phyloP scores from a whole-genome alignment of 75 land plant species.

The Ceratopteris richardii region DNA sequence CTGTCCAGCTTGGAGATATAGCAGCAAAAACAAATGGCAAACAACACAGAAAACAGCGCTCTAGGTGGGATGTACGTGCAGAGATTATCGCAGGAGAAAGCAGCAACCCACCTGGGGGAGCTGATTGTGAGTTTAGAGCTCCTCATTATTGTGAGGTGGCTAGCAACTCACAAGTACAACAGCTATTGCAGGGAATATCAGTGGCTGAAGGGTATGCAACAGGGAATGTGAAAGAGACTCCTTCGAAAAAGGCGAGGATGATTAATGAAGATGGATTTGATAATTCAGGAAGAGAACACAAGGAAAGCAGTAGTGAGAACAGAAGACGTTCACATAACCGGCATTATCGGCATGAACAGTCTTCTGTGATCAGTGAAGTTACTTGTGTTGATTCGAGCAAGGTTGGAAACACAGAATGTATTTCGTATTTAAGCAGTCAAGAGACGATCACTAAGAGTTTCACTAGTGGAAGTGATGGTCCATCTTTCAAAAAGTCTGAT shows the following conservation, averaged over 20 bases:
- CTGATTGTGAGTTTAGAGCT: too few relatives aligned
- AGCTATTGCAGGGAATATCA: not conserved
- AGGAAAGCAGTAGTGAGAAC: not conserved
- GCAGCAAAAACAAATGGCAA: not conserved
- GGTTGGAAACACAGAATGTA: too few relatives aligned
- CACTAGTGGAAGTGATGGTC: too few relatives aligned
- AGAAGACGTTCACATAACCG: not conserved
- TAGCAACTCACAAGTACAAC: not conserved
- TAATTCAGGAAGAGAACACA: not conserved
- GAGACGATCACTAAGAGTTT: too few relatives aligned
- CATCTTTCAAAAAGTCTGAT: too few relatives aligned
- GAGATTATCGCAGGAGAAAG: not conserved
- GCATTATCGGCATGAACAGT: not conserved
- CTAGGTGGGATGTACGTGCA: constrained; percentile 2
- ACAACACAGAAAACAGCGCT: not conserved
- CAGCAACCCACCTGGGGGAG: not conserved
- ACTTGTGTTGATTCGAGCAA: too few relatives aligned
- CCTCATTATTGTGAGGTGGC: too few relatives aligned
- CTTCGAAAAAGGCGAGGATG: not conserved
- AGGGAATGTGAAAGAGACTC: not conserved
- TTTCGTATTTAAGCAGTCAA: too few relatives aligned
- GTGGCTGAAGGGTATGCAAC: not conserved
- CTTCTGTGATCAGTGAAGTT: too few relatives aligned
- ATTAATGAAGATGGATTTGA: not conserved
- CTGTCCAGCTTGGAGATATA: not conserved